Evolutionary conservation across 495 filamentous ascomycete species (phyloP), one percentile per base, ranked within the genome.

Genomic region (Chaetomium fimeti): DNA sequence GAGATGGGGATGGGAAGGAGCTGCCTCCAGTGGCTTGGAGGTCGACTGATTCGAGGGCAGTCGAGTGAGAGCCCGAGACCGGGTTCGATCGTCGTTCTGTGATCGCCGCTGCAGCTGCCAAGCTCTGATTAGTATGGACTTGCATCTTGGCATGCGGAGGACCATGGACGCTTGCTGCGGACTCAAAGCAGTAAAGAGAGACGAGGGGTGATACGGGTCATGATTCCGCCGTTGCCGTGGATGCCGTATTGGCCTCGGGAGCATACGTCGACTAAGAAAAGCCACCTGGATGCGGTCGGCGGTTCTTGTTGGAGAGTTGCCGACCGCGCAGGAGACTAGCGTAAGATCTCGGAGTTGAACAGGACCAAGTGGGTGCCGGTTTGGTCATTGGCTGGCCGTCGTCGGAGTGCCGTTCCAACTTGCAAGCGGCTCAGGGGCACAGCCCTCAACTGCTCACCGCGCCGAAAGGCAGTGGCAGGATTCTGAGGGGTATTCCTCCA

Each of bases 401-500:
- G 18, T 20, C 18, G 28, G 2, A 36, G 7, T 24, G 27, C 53
- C 29, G 28, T 56, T n/a, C n/a, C n/a, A n/a, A n/a, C n/a, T n/a
- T 8, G 32, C 9, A 58, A 20, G 56, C 22, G 25, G 16, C 25
- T 20, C 36, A 58, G 56, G 56, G 56, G 56, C 56, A 22, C 56
- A 58, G 56, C 53, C 53, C 56, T 58, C 56, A 58, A 58, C 56
- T 28, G 56, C 56, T 47, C 38, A 3, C 38, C 40, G 38, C 20
- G 38, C 56, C 32, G 40, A 24, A 2, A 22, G 16, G 12, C 20
- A 12, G 9, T 13, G 40, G 56, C 18, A 22, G n/a, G 5, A 15
- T 18, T 29, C 32, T 27, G 12, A 24, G 55, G 24, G 22, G 56
- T 4, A 58, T 58, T 58, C 9, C 36, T 57, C 40, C 56, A 22